Evolutionary conservation across 106 monocot species (phyloP).

Genomic region (Allium cepa): DNA sequence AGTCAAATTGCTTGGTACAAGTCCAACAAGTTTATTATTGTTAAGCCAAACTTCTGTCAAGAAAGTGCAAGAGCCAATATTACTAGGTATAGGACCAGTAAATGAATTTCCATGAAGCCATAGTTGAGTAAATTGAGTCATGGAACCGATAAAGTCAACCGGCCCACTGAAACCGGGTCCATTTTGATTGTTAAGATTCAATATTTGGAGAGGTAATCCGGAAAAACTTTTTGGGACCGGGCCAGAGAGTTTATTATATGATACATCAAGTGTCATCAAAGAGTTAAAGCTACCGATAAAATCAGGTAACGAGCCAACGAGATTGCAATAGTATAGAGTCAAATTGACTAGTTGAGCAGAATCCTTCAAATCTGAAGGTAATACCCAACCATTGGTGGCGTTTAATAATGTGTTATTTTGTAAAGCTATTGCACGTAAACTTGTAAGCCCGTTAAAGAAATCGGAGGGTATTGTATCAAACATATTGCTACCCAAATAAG

Average conservation of each 20-base stretch:
- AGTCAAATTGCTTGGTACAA: constrained; percentile 24
- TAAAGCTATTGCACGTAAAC: constrained; percentile 35
- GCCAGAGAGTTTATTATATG: constrained; percentile 43
- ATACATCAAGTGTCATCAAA: constrained; percentile 23
- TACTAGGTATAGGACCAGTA: constrained; percentile 30
- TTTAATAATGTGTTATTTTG: constrained; percentile 35
- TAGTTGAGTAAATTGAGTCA: constrained; percentile 20
- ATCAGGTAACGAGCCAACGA: constrained; percentile 41
- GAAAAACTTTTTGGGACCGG: constrained; percentile 31
- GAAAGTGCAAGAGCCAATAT: constrained; percentile 20
- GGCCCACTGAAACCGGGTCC: constrained; percentile 29
- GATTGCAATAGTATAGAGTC: constrained; percentile 32
- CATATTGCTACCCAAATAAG: constrained; percentile 33
- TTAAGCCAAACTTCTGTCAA: constrained; percentile 32
- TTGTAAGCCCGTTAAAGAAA: constrained; percentile 48
- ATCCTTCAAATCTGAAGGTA: constrained; percentile 24
- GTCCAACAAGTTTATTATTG: constrained; percentile 34
- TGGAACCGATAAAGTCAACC: constrained; percentile 28
- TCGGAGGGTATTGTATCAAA: constrained; percentile 54
- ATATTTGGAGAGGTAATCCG: constrained; percentile 22
- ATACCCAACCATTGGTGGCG: constrained; percentile 35
- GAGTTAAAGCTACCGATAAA: constrained; percentile 41
- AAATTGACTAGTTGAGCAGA: constrained; percentile 37
- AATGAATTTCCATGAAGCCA: constrained; percentile 68
- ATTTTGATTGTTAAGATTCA: constrained; percentile 54